These are phyloP conservation scores for Ascochyta pisi DNA, from an alignment of 2,329 filamentous ascomycete species.

Conservation along the genomic window DNA sequence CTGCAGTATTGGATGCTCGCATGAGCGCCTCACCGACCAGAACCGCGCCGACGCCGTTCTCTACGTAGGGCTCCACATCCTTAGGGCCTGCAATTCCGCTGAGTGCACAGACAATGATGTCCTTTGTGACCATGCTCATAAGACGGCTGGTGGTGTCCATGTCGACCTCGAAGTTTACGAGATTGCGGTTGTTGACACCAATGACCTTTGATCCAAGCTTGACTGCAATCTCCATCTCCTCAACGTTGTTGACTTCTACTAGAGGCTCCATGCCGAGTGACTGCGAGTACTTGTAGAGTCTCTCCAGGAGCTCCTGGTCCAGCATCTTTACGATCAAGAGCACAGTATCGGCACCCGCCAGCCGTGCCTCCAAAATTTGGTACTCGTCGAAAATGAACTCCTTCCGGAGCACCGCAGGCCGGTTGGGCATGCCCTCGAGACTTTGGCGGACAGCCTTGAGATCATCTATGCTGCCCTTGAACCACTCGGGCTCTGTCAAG, in stretches of 20 bases:
- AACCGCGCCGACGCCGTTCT: conserved; percentile 89
- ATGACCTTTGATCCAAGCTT: conserved; percentile 88
- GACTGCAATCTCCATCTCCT: conserved; percentile 90
- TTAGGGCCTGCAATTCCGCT: conserved; percentile 90
- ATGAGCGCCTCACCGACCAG: conserved; percentile 96
- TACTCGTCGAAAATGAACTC: conserved; percentile 99
- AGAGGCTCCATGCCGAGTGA: conserved; percentile 96
- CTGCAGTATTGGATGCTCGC: conserved; percentile 81
- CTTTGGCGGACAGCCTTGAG: conserved; percentile 85
- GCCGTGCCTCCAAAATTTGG: conserved; percentile 90
- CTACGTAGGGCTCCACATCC: conserved; percentile 86
- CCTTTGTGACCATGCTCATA: conserved; percentile 83
- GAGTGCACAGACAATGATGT: conserved; percentile 88
- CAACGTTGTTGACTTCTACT: conserved; percentile 92
- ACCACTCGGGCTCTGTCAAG: conserved; percentile 98
- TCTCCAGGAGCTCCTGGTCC: conserved; percentile 72
- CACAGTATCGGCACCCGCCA: conserved; percentile 93
- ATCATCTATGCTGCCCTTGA: conserved; percentile 97
- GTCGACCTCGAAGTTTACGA: conserved; percentile 97
- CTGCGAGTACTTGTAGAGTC: conserved; percentile 85
- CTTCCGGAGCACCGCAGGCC: conserved; percentile 90
- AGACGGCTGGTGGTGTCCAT: conserved; percentile 88
- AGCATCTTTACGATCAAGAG: conserved; percentile 99
- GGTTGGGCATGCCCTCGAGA: conserved; percentile 87
- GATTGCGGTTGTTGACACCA: conserved; percentile 95